phyloP scores from a whole-genome alignment of 1,284 basidiomycete genomes.

The Phellinidium pouzarii region DNA sequence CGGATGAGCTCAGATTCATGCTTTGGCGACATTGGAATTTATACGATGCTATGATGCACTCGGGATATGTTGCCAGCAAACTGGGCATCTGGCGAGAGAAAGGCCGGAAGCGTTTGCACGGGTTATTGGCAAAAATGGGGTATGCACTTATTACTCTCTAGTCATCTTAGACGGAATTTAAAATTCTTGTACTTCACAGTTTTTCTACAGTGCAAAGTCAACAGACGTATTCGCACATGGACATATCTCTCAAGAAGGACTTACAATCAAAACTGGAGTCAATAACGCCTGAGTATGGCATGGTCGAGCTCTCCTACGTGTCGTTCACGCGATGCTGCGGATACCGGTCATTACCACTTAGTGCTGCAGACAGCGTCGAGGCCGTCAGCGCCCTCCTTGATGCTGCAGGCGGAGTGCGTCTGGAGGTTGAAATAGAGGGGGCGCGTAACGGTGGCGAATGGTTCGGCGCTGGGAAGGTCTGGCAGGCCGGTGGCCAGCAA shows the following conservation, averaged over 20 bases:
- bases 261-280: slow-evolving; percentile 80
- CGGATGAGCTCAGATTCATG: slow-evolving; percentile 89
- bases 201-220: slow-evolving; percentile 92
- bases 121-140: slow-evolving; percentile 99
- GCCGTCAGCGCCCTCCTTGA: slow-evolving; percentile 84
- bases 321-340: slow-evolving; percentile 92
- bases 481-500: slow-evolving; percentile 50
- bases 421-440: slow-evolving; percentile 87
- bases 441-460: slow-evolving; percentile 82
- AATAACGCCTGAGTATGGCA: slow-evolving; percentile 93
- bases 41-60: slow-evolving; percentile 97
- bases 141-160: slow-evolving; percentile 31
- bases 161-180: neutral
- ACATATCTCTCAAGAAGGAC: slow-evolving; percentile 84
- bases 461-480: slow-evolving; percentile 74
- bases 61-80: slow-evolving; percentile 91
- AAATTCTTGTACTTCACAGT: slow-evolving; percentile 40
- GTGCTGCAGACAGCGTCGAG: slow-evolving; percentile 92
- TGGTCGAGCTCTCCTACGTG: slow-evolving; percentile 90
- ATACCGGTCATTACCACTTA: slow-evolving; percentile 80
- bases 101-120: slow-evolving; percentile 83
- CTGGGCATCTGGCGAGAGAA: slow-evolving; percentile 95
- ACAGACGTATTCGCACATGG: slow-evolving; percentile 94
- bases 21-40: slow-evolving; percentile 97
- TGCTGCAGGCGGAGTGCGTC: slow-evolving; percentile 81